phyloP scores from a whole-genome alignment of 73 alveolate species.

The Paramecium sexaurelia region DNA sequence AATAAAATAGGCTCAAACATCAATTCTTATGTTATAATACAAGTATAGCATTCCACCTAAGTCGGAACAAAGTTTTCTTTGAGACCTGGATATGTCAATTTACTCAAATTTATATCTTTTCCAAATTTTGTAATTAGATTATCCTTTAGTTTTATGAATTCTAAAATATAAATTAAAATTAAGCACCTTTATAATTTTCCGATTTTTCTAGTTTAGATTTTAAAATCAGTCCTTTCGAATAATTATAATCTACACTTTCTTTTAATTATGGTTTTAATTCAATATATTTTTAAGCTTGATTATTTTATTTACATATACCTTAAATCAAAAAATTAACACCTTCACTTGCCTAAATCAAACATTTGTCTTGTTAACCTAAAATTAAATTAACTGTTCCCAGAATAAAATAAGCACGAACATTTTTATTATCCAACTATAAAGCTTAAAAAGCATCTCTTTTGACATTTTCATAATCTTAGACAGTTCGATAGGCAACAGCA shows the following conservation, averaged over 20 bases:
- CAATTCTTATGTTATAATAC: neutral
- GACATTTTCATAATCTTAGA: neutral
- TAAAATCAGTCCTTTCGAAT: neutral
- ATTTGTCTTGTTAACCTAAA: neutral
- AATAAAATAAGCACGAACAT: conserved; percentile 8
- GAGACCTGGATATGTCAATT: neutral
- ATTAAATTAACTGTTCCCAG: neutral
- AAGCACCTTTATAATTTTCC: neutral
- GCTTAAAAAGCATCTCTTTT: neutral
- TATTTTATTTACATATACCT: neutral
- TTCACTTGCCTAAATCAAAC: neutral
- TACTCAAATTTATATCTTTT: neutral
- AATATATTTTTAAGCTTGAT: neutral
- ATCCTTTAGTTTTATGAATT: neutral
- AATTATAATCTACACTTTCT: neutral
- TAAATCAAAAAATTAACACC: neutral
- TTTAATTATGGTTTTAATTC: neutral
- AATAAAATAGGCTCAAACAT: neutral
- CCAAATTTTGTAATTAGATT: neutral
- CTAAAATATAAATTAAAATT: neutral
- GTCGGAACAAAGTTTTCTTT: neutral
- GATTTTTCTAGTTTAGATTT: neutral
- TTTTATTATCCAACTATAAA: neutral
- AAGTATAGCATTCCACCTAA: neutral
- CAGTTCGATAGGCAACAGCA: neutral